phyloP scores from a whole-genome alignment of 345 rosid genomes.

The Litchi chinensis region DNA sequence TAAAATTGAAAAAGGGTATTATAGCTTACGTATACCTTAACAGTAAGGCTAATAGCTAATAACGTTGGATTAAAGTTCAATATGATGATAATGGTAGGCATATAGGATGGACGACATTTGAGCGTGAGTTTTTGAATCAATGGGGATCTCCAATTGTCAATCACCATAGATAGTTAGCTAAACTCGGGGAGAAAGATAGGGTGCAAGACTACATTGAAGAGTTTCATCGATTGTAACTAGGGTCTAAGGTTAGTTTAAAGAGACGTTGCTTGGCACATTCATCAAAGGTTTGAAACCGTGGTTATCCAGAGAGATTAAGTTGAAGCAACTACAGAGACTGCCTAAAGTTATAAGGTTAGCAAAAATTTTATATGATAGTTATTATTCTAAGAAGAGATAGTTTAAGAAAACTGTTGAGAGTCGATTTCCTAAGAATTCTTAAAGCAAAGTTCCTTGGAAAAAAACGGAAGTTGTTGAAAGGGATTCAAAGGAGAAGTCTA shows the following conservation, averaged over 20 bases:
- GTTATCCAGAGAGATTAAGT: not conserved
- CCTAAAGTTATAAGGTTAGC: not conserved
- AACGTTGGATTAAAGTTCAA: no score
- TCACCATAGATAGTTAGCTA: not conserved
- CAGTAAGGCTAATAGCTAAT: no score
- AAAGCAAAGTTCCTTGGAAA: no score
- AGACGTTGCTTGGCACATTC: not conserved
- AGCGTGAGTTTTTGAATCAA: no score
- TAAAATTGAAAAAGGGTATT: no score
- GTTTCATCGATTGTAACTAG: not conserved
- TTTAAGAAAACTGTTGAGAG: no score
- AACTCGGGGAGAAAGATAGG: conserved; percentile 3
- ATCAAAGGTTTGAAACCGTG: not conserved
- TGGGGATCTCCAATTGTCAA: not conserved
- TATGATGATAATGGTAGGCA: no score
- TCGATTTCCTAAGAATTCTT: no score
- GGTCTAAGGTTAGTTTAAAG: not conserved
- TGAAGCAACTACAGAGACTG: not conserved
- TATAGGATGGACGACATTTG: no score
- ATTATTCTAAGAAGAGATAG: not conserved
- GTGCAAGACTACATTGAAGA: not conserved
- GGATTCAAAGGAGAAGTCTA: not conserved
- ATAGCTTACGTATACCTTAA: no score
- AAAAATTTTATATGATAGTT: not conserved
- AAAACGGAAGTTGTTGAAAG: not conserved